These are phyloP conservation scores for Rhododendron henanense DNA, from an alignment of 148 eudicot genomes.

Conservation along the genomic window DNA sequence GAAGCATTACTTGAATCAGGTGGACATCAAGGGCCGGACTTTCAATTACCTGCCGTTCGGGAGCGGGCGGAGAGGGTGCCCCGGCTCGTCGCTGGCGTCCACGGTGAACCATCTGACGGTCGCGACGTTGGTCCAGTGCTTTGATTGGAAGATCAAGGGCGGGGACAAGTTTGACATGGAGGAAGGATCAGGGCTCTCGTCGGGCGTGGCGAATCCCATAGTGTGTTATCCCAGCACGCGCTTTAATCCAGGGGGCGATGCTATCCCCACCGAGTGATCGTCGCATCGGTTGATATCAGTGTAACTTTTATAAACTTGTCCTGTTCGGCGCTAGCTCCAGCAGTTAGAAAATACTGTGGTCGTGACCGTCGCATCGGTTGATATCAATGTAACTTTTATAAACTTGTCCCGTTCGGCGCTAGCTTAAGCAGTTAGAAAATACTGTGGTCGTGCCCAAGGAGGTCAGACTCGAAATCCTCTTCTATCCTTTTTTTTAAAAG, in stretches of 20 bases:
- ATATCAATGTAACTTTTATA: no score
- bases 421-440: no score
- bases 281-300: not conserved
- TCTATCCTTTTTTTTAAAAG: not conserved
- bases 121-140: constrained; percentile 17
- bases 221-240: constrained; percentile 18
- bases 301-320: no score
- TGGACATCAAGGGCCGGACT: constrained; percentile 10
- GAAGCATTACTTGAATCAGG: not conserved
- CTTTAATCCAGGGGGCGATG: not conserved
- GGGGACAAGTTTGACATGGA: constrained; percentile 20
- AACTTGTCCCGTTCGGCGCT: no score
- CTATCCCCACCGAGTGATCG: not conserved
- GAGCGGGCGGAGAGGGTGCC: constrained; percentile 25
- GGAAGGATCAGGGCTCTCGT: constrained; percentile 10
- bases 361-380: not conserved
- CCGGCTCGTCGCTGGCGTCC: constrained; percentile 17
- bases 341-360: not conserved
- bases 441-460: not conserved
- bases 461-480: not conserved
- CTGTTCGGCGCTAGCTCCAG: no score
- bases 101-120: constrained; percentile 2
- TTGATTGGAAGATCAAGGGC: constrained; percentile 18
- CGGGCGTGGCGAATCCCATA: constrained; percentile 15
- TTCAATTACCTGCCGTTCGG: constrained; percentile 23